Conservation (phyloP, 306 rosid genomes). For the Dryas alaskensis region DNA sequence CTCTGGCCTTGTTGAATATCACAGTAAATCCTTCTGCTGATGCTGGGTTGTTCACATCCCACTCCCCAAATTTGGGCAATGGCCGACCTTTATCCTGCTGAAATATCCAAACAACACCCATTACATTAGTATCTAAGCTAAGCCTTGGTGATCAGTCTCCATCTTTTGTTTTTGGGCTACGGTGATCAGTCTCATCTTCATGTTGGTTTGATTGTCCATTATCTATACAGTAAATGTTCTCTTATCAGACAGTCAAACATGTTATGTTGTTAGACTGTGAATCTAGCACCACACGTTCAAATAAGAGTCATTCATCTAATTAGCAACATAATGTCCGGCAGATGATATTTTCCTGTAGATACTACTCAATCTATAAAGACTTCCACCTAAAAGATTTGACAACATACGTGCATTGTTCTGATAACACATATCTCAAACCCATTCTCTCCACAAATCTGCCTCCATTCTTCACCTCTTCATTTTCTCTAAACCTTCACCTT, state of each 20-base stretch:
- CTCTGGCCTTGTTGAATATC: slow-evolving; percentile 82
- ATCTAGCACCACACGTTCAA: no score
- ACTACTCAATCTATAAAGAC: background rate
- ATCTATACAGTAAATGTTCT: background rate
- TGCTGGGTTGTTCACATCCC: slow-evolving; percentile 90
- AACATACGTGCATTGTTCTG: background rate
- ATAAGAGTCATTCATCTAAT: no score
- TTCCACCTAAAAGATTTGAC: no score
- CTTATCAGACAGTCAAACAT: no score
- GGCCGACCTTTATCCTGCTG: slow-evolving; percentile 63
- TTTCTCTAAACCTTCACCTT: background rate
- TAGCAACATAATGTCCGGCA: no score
- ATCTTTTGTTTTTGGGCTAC: background rate
- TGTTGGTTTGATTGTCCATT: background rate
- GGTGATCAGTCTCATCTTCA: background rate
- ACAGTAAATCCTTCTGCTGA: slow-evolving; percentile 86
- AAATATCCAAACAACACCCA: background rate
- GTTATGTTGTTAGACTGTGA: no score
- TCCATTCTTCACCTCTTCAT: background rate
- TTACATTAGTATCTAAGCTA: background rate
- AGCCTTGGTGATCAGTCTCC: background rate
- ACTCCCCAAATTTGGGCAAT: slow-evolving; percentile 85
- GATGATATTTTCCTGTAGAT: background rate
- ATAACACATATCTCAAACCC: background rate
- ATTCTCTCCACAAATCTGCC: background rate